Evolutionary conservation across 306 rosid species (phyloP).

Genomic region (Benincasa hispida): DNA sequence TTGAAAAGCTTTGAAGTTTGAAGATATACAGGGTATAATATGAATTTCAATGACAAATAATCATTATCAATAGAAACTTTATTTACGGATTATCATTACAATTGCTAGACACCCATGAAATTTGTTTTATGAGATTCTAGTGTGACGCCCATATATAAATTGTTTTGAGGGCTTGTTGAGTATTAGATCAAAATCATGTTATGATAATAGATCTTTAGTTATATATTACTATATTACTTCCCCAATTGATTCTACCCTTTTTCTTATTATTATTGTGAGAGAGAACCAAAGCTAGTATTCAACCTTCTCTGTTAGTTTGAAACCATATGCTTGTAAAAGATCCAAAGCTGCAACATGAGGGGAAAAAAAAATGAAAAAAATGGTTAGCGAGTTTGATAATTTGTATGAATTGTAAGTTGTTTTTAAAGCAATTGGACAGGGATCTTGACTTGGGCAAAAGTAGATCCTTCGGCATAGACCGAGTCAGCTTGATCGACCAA

Average conservation of each 20-base stretch:
- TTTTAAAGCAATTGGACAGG: not conserved
- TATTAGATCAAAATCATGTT: not conserved
- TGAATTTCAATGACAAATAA: not conserved
- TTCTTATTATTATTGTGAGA: not conserved
- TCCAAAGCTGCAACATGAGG: conserved; percentile 50
- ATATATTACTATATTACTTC: not conserved
- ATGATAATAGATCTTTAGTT: not conserved
- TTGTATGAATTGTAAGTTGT: not conserved
- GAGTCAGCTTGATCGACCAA: not conserved
- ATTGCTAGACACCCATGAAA: not conserved
- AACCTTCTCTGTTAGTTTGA: conserved; percentile 63
- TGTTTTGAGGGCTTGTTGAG: not conserved
- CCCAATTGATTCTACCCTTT: not conserved
- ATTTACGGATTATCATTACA: not conserved
- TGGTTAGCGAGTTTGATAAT: too few relatives aligned
- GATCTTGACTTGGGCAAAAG: not conserved
- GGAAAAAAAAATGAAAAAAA: not conserved
- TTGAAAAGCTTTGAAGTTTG: too few relatives aligned
- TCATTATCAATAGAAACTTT: not conserved
- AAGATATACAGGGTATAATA: not conserved
- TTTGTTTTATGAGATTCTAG: not conserved
- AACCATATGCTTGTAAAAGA: conserved; percentile 66
- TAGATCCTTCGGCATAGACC: not conserved
- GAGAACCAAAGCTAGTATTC: conserved; percentile 12
- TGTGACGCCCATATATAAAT: not conserved